These are phyloP conservation scores for Diaporthe vaccinii DNA, from an alignment of 2,329 filamentous ascomycete genomes.

Conservation along the genomic window DNA sequence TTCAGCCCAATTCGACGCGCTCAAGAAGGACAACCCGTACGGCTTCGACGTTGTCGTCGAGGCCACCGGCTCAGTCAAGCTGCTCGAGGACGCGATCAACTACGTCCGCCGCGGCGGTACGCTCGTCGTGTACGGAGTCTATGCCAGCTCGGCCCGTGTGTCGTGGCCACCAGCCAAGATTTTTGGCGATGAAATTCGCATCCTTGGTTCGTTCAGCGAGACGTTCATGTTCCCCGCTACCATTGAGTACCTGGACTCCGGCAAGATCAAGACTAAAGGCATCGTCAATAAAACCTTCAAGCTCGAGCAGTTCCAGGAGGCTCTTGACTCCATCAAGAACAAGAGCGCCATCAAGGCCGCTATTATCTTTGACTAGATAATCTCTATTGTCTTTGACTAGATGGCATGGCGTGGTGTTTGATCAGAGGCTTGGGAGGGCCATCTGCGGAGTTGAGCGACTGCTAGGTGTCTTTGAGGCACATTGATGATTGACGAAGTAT, in stretches of 20 bases:
- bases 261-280: constrained; percentile 73
- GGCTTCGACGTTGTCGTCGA: constrained; percentile 81
- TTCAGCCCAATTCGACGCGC: constrained; percentile 69
- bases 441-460: neutral
- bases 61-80: constrained; percentile 77
- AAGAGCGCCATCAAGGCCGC: constrained; percentile 82
- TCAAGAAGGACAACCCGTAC: constrained; percentile 76
- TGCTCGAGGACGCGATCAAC: constrained; percentile 79
- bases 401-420: constrained; percentile 14
- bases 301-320: constrained; percentile 80
- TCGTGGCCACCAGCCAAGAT: constrained; percentile 80
- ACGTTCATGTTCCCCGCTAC: constrained; percentile 77
- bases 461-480: neutral
- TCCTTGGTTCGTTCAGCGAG: constrained; percentile 80
- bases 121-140: constrained; percentile 63
- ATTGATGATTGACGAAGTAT: constrained; percentile 2
- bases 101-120: constrained; percentile 80
- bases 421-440: neutral
- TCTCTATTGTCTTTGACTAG: constrained; percentile 76
- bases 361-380: constrained; percentile 71
- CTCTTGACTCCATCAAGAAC: constrained; percentile 78
- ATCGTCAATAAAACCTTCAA: constrained; percentile 82
- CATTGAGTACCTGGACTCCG: constrained; percentile 67
- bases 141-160: constrained; percentile 72
- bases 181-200: constrained; percentile 77